Evolutionary conservation across 1,284 basidiomycete genomes (phyloP).

Genomic region (Phaffia rhodozyma): DNA sequence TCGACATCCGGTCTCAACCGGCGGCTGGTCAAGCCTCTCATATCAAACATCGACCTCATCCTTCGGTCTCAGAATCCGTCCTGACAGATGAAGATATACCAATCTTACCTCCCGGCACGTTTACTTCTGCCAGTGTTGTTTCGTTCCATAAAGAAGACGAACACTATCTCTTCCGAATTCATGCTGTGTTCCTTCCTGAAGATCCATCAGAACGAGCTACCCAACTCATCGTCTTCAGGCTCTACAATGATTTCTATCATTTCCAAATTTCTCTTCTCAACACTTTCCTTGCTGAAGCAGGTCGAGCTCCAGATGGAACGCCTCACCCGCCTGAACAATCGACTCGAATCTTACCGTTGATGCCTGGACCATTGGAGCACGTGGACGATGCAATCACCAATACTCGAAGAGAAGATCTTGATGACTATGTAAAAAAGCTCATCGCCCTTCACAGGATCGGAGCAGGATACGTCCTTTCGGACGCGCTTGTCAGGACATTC

Average conservation of each 20-base stretch:
- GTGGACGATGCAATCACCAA: slow-evolving; percentile 80
- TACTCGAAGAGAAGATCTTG: slow-evolving; percentile 67
- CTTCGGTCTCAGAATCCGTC: slow-evolving; percentile 13
- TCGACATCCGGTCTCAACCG: slow-evolving; percentile 1
- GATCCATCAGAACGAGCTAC: slow-evolving; percentile 51
- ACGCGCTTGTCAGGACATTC: slow-evolving; percentile 70
- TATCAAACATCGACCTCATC: slow-evolving; percentile 14
- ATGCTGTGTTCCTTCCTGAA: slow-evolving; percentile 76
- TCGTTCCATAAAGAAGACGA: slow-evolving; percentile 94
- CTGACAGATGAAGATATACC: slow-evolving; percentile 24
- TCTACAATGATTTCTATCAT: slow-evolving; percentile 97
- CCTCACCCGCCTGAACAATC: slow-evolving; percentile 31
- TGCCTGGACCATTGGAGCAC: slow-evolving; percentile 80
- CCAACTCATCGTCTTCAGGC: slow-evolving; percentile 79
- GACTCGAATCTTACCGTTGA: slow-evolving; percentile 66
- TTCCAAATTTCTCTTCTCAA: slow-evolving; percentile 85
- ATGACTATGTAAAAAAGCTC: slow-evolving; percentile 73
- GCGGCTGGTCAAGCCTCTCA: background rate
- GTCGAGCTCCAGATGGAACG: slow-evolving; percentile 41
- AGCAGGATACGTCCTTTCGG: slow-evolving; percentile 70
- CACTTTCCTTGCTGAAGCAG: slow-evolving; percentile 78
- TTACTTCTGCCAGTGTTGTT: slow-evolving; percentile 79
- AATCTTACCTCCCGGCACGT: slow-evolving; percentile 61
- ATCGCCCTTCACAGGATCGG: slow-evolving; percentile 50
- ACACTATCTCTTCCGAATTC: slow-evolving; percentile 94